phyloP scores from a whole-genome alignment of 495 filamentous ascomycete species.

The Podospora australis region DNA sequence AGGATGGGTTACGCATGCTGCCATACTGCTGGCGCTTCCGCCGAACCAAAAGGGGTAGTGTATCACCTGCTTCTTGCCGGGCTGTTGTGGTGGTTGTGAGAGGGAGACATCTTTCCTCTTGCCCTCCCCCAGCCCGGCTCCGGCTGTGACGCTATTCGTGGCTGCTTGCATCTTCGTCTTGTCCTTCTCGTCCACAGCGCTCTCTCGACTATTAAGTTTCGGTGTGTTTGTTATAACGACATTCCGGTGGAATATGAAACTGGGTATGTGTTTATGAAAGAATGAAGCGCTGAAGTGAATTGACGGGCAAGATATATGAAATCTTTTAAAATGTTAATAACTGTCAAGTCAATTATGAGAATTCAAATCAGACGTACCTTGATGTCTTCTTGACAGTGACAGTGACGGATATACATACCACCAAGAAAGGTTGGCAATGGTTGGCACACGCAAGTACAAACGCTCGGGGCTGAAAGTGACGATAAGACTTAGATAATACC shows the following conservation, averaged over 20 bases:
- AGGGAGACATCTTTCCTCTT: conserved; percentile 21
- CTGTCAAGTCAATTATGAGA: too few species aligned
- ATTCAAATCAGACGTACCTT: too few species aligned
- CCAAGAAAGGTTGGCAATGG: too few species aligned
- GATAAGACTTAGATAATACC: too few species aligned
- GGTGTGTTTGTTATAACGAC: conserved; percentile 13
- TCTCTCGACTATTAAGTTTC: background rate
- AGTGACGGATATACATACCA: too few species aligned
- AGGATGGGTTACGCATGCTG: conserved; percentile 84
- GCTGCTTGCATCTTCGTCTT: conserved; percentile 12
- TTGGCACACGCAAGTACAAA: too few species aligned
- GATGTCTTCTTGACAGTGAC: too few species aligned
- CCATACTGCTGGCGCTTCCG: conserved; percentile 83
- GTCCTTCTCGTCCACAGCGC: background rate
- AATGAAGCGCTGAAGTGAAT: conserved; percentile 2
- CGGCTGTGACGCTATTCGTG: conserved; percentile 7
- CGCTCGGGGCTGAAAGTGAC: too few species aligned
- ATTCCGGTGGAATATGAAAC: conserved; percentile 10
- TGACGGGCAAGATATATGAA: background rate
- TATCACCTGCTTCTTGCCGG: too few species aligned
- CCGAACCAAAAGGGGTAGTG: conserved; percentile 92
- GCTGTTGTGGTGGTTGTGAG: conserved; percentile 33
- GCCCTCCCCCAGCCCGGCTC: conserved; percentile 7
- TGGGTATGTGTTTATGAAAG: background rate
- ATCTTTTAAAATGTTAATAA: too few species aligned